phyloP scores from a whole-genome alignment of 164 flowering plant species.

The Malania oleifera region DNA sequence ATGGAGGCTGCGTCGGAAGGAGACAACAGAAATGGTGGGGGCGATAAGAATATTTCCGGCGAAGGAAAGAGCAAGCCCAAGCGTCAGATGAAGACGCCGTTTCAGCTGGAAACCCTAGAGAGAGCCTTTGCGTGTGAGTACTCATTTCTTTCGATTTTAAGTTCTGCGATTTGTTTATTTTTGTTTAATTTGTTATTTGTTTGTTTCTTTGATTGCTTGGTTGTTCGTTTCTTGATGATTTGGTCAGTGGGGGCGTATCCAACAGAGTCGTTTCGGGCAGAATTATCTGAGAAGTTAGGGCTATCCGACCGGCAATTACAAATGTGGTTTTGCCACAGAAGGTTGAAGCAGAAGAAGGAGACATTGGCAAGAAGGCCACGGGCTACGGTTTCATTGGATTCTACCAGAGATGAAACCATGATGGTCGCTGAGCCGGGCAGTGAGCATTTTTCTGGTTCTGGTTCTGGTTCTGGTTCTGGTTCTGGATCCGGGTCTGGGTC shows the following conservation, averaged over 20 bases:
- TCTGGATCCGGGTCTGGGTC: background rate
- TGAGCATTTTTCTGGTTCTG: slow-evolving; percentile 18
- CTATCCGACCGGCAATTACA: slow-evolving; percentile 59
- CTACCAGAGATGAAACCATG: slow-evolving; percentile 22
- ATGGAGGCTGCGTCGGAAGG: slow-evolving; percentile 56
- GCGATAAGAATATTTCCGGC: slow-evolving; percentile 13
- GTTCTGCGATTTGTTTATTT: background rate
- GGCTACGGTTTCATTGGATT: slow-evolving; percentile 15
- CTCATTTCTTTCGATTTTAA: background rate
- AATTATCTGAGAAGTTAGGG: slow-evolving; percentile 46
- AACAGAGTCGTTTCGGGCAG: slow-evolving; percentile 46
- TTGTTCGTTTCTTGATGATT: background rate
- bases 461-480: slow-evolving; percentile 30
- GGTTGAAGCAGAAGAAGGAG: slow-evolving; percentile 61
- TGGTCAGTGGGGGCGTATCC: slow-evolving; percentile 55
- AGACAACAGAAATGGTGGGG: slow-evolving; percentile 19
- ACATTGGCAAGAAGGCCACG: slow-evolving; percentile 18
- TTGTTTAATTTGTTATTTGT: slow-evolving; percentile 2
- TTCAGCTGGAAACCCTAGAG: slow-evolving; percentile 58
- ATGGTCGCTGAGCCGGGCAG: slow-evolving; percentile 23
- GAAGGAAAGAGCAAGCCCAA: slow-evolving; percentile 43
- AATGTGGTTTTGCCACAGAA: slow-evolving; percentile 77
- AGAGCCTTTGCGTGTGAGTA: slow-evolving; percentile 48
- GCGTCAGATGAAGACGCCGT: slow-evolving; percentile 77
- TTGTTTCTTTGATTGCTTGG: slow-evolving; percentile 3